Percentiles rank a stretch among this genome's conserved stretches.
phyloP scores from a whole-genome alignment of 805 yeast genomes.

The Sporopachydermia lactativora region DNA sequence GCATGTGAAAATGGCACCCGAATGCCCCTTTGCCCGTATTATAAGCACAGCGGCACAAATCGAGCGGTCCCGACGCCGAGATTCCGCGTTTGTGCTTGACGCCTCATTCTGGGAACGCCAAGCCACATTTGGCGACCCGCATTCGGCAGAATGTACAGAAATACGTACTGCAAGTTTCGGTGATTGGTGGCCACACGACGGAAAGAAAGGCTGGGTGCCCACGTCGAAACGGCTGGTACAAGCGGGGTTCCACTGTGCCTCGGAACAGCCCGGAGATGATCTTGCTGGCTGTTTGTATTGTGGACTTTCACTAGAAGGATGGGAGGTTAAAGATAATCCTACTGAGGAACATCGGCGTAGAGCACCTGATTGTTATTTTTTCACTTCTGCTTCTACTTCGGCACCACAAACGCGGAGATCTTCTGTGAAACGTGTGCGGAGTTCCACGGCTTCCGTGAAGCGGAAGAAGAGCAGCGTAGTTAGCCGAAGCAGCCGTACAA shows the following conservation, averaged over 20 bases:
- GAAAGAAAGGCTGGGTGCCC: constrained; percentile 25
- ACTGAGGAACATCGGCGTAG: constrained; percentile 37
- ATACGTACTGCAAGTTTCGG: constrained; percentile 20
- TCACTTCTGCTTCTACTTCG: constrained; percentile 10
- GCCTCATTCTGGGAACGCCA: constrained; percentile 11
- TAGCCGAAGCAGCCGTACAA: constrained; percentile 2
- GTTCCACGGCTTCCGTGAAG: constrained; percentile 3
- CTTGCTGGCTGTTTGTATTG: constrained; percentile 53
- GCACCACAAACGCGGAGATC: constrained; percentile 6
- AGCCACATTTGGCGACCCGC: constrained; percentile 22
- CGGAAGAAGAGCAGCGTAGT: constrained; percentile 8
- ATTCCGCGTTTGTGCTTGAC: constrained; percentile 10
- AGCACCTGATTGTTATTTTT: constrained; percentile 28
- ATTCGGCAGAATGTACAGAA: constrained; percentile 16
- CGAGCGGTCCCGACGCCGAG: constrained; percentile 14
- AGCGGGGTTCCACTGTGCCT: constrained; percentile 55
- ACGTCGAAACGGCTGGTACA: constrained; percentile 30
- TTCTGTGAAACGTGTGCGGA: constrained; percentile 5
- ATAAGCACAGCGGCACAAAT: constrained; percentile 12
- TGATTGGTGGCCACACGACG: constrained; percentile 31
- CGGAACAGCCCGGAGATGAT: constrained; percentile 31
- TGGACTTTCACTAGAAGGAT: constrained; percentile 48
- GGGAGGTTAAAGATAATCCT: constrained; percentile 59
- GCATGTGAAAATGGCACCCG: constrained; percentile 25
- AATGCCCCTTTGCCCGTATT: constrained; percentile 22